Conservation (phyloP, 169 alveolate genomes). For the Amoebophrya sp. region DNA sequence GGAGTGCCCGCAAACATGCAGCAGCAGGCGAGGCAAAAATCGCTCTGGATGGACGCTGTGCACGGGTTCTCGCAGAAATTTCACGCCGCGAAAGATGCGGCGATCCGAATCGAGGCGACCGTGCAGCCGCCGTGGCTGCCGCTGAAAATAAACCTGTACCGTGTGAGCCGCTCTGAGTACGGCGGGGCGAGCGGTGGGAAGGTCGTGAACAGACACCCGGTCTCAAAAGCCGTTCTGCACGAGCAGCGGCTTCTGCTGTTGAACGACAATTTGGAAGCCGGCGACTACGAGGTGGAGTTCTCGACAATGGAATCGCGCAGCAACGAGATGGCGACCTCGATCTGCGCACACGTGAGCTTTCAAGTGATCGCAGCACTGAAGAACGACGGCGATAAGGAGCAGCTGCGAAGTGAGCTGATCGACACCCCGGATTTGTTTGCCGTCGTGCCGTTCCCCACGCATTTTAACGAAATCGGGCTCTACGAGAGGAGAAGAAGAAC, state of each 20-base stretch:
- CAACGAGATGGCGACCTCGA: neutral
- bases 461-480: neutral
- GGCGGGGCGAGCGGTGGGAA: too few species aligned
- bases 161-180: neutral
- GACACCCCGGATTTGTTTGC: slow-evolving; percentile 28
- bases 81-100: neutral
- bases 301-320: neutral
- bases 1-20: too few species aligned
- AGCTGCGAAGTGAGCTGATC: slow-evolving; percentile 27
- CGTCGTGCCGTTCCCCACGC: slow-evolving; percentile 15
- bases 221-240: neutral
- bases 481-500: neutral
- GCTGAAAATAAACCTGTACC: neutral
- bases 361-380: neutral
- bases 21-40: too few species aligned
- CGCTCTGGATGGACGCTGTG: neutral
- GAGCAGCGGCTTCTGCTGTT: slow-evolving; percentile 25
- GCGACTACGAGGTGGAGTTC: slow-evolving; percentile 21
- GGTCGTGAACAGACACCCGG: neutral
- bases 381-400: neutral
- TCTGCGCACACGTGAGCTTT: neutral
- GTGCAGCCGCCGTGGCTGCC: slow-evolving; percentile 36
- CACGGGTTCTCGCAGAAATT: neutral
- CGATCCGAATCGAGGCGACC: slow-evolving; percentile 7
- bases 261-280: slow-evolving; percentile 11